Percentiles rank a stretch among this genome's conserved stretches.
phyloP scores from a whole-genome alignment of 345 rosid species.

The Boechera retrofracta region DNA sequence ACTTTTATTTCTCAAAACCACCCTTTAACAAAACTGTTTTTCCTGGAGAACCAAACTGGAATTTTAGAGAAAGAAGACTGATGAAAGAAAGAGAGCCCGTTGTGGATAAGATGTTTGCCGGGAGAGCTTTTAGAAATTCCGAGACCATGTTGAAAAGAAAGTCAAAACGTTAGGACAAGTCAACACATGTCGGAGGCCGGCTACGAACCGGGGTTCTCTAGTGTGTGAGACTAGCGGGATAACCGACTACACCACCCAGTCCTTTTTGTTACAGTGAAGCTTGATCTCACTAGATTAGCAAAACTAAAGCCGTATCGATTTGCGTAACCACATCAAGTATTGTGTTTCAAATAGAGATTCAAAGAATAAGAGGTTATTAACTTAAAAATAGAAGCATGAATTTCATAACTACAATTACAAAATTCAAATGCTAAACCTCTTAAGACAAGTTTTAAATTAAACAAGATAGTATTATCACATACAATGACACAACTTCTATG shows the following conservation, averaged over 20 bases:
- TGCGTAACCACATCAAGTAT: background rate
- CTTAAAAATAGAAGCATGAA: too few species aligned
- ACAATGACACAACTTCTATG: background rate
- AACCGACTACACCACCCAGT: conserved; percentile 56
- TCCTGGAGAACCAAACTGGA: too few species aligned
- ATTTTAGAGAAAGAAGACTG: too few species aligned
- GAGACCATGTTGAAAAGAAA: too few species aligned
- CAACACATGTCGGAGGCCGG: conserved; percentile 61
- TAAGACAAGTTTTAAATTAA: background rate
- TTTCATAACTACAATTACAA: background rate
- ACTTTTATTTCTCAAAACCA: too few species aligned
- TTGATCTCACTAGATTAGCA: background rate
- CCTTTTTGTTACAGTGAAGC: background rate
- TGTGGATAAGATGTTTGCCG: too few species aligned
- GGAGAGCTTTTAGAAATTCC: too few species aligned
- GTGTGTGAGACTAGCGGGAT: conserved; percentile 89
- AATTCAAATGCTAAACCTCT: background rate
- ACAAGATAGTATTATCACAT: background rate
- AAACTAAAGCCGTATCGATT: background rate
- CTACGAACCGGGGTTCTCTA: conserved; percentile 79
- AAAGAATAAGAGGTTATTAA: too few species aligned
- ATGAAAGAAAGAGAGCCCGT: too few species aligned
- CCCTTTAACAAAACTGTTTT: too few species aligned
- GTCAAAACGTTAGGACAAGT: too few species aligned
- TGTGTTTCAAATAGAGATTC: too few species aligned